These are phyloP conservation scores for Eimeria nieschulzi DNA, from an alignment of 169 alveolate species.

Conservation along the genomic window DNA sequence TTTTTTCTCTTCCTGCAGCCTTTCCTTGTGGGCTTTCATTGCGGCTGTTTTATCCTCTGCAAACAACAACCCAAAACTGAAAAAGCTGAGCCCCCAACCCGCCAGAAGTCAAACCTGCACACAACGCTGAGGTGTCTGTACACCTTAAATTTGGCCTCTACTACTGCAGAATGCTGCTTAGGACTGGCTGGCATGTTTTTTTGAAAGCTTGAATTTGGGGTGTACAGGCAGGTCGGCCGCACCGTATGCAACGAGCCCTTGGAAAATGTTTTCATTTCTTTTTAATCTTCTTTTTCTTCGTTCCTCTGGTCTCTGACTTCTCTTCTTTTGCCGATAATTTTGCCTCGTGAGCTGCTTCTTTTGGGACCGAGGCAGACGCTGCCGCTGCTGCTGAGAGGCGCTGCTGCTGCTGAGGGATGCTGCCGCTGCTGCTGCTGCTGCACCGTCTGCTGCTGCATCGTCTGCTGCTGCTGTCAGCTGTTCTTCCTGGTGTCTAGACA, in stretches of 20 bases:
- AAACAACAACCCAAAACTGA: not conserved
- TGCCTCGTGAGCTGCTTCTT: conserved; percentile 28
- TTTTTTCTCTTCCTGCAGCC: conserved; percentile 1
- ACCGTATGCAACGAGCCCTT: not conserved
- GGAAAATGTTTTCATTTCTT: not conserved
- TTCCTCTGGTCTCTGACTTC: conserved; percentile 33
- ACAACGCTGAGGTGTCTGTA: not conserved
- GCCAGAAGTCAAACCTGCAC: not conserved
- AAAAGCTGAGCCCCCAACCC: too few species aligned
- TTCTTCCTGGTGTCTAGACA: not conserved
- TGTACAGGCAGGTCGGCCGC: not conserved
- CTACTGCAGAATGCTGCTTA: not conserved
- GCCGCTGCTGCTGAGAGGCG: not conserved
- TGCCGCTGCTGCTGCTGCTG: conserved; percentile 17
- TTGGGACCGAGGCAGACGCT: conserved; percentile 42
- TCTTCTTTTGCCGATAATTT: conserved; percentile 37
- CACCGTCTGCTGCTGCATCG: not conserved
- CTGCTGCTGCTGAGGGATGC: not conserved
- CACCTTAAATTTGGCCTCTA: not conserved
- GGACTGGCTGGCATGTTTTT: not conserved
- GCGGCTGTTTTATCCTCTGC: conserved; percentile 44
- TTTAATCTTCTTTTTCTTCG: conserved; percentile 9
- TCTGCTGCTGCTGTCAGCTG: conserved; percentile 1
- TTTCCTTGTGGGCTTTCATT: conserved; percentile 21
- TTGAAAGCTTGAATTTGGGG: not conserved